Evolutionary conservation across 2,329 filamentous ascomycete species (phyloP).

Genomic region (Fusarium phyllophilum): DNA sequence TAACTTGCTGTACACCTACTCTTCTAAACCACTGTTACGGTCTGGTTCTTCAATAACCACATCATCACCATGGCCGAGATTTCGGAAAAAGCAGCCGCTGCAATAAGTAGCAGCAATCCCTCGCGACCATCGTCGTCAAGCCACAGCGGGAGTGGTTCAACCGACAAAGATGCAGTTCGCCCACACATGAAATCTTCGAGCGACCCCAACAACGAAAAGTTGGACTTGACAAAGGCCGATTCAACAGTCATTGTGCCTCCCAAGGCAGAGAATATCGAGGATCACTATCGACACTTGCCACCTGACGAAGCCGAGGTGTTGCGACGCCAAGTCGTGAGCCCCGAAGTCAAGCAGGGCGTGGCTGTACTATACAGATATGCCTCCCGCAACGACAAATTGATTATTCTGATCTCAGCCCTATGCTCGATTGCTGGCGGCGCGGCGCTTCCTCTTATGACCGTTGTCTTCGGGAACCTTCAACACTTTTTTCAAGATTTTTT

Average conservation of each 20-base stretch:
- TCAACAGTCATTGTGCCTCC: slow-evolving; percentile 52
- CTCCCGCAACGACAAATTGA: slow-evolving; percentile 69
- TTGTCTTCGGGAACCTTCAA: slow-evolving; percentile 82
- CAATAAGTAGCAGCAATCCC: slow-evolving; percentile 31
- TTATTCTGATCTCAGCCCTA: slow-evolving; percentile 70
- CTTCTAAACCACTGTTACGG: neutral
- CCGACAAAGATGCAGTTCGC: slow-evolving; percentile 34
- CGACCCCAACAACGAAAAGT: slow-evolving; percentile 28
- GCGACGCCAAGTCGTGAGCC: slow-evolving; percentile 73
- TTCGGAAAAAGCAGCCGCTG: slow-evolving; percentile 42
- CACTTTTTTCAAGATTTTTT: slow-evolving; percentile 76
- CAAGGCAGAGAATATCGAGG: slow-evolving; percentile 54
- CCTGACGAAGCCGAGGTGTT: slow-evolving; percentile 73
- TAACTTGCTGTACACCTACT: neutral
- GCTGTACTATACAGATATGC: slow-evolving; percentile 76
- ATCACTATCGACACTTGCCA: slow-evolving; percentile 71
- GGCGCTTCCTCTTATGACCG: slow-evolving; percentile 81
- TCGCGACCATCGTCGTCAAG: slow-evolving; percentile 49
- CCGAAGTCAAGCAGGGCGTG: slow-evolving; percentile 71
- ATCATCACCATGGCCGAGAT: slow-evolving; percentile 33
- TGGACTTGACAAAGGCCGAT: slow-evolving; percentile 55
- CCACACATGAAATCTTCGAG: slow-evolving; percentile 22
- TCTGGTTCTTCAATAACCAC: neutral
- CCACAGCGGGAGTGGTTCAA: slow-evolving; percentile 47
- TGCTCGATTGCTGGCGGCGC: slow-evolving; percentile 78